phyloP scores from a whole-genome alignment of 2,329 filamentous ascomycete species.

The Penicillium paneum region DNA sequence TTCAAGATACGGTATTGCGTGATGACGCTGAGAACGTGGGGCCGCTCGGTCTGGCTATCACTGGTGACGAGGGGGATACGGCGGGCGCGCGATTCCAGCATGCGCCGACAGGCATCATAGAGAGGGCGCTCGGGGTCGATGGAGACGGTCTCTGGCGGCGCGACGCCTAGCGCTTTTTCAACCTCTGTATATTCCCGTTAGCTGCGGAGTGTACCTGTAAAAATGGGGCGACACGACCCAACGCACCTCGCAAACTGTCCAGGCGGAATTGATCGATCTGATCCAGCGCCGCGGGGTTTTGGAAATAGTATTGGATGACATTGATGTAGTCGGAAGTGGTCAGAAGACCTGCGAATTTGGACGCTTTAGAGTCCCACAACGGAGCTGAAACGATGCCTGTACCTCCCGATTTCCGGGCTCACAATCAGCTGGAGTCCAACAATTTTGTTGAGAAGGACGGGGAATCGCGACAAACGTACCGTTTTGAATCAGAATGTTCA shows the following conservation, averaged over 20 bases:
- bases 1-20: conserved; percentile 98
- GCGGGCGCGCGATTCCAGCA: conserved; percentile 89
- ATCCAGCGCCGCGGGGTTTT: conserved; percentile 84
- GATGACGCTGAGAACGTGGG: conserved; percentile 93
- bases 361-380: conserved; percentile 90
- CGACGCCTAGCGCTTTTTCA: conserved; percentile 86
- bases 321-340: conserved; percentile 98
- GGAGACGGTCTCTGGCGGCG: conserved; percentile 91
- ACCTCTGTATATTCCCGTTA: conserved; percentile 63
- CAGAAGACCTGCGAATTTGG: conserved; percentile 87
- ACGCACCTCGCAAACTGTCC: conserved; percentile 80
- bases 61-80: conserved; percentile 90
- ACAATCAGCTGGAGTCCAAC: conserved; percentile 18
- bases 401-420: conserved; percentile 19
- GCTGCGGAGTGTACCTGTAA: conserved; percentile 1
- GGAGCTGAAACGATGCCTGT: conserved; percentile 95
- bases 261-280: conserved; percentile 92
- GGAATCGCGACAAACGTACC: conserved; percentile 51
- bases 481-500: conserved; percentile 94
- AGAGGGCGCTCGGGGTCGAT: conserved; percentile 85
- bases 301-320: conserved; percentile 98
- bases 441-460: background rate
- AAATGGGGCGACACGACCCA: background rate
- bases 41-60: conserved; percentile 87
- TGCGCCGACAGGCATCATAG: conserved; percentile 90